phyloP scores from a whole-genome alignment of 1,284 basidiomycete species.

The Neolentinus lepideus region DNA sequence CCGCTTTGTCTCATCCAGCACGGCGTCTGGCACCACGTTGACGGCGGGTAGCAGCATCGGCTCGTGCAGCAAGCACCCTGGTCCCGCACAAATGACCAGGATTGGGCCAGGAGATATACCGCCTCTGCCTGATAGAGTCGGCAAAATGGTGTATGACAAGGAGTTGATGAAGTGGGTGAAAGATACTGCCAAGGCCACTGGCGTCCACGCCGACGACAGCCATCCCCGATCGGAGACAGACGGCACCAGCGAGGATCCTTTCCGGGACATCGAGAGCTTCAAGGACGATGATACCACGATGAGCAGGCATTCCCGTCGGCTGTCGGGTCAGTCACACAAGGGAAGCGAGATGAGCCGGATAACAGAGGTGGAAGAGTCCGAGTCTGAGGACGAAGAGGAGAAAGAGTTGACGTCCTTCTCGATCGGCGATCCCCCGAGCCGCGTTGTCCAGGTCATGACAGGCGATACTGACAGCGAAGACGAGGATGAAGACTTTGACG shows the following conservation, averaged over 20 bases:
- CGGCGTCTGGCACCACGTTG: constrained; percentile 67
- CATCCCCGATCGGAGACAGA: constrained; percentile 4
- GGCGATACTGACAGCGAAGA: constrained; percentile 22
- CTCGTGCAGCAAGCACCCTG: constrained; percentile 80
- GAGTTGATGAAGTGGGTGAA: constrained; percentile 81
- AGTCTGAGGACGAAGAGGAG: constrained; percentile 53
- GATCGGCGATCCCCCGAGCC: constrained; percentile 53
- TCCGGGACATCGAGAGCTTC: constrained; percentile 81
- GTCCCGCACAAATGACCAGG: constrained; percentile 65
- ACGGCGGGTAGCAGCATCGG: constrained; percentile 57
- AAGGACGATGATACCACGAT: constrained; percentile 40
- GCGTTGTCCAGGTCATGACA: constrained; percentile 37
- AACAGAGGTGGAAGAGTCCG: constrained; percentile 39
- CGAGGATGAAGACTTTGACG: constrained; percentile 33
- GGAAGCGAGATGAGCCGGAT: constrained; percentile 38
- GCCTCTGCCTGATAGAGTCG: constrained; percentile 63
- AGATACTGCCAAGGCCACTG: constrained; percentile 32
- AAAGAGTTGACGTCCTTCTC: constrained; percentile 61
- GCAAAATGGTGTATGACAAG: constrained; percentile 83
- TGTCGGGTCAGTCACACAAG: constrained; percentile 9
- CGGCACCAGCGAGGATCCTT: constrained; percentile 72
- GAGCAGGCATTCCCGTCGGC: neutral
- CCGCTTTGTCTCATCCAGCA: constrained; percentile 81
- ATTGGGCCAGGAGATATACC: constrained; percentile 80
- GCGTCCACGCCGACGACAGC: constrained; percentile 4